Percentiles rank a stretch among this genome's conserved stretches.
Evolutionary conservation across 768 basidiomycete genomes (phyloP).

Genomic region (Coprinopsis marcescibilis): DNA sequence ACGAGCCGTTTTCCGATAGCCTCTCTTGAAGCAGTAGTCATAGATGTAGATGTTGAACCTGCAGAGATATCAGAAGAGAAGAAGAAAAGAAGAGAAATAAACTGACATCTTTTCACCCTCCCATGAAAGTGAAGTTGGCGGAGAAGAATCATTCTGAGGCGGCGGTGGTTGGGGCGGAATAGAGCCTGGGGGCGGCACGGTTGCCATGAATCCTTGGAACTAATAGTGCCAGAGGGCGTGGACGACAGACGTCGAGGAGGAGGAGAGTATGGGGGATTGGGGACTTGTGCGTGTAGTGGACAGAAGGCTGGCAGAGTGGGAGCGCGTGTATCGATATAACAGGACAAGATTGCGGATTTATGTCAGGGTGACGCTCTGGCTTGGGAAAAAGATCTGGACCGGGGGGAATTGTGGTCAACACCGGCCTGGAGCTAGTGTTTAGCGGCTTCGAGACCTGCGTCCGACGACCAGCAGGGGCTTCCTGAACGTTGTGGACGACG

Average conservation of each 20-base stretch:
- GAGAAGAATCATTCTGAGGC: constrained; percentile 17
- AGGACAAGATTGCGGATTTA: constrained; percentile 14
- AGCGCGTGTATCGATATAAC: constrained; percentile 12
- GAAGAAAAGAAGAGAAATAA: constrained; percentile 9
- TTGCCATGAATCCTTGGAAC: constrained; percentile 20
- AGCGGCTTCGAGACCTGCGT: not conserved
- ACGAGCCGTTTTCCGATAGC: constrained; percentile 65
- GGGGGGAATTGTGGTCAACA: not conserved
- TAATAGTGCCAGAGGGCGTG: not conserved
- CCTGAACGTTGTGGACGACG: constrained; percentile 8
- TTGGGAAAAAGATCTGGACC: constrained; percentile 13
- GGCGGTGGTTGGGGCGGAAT: constrained; percentile 19
- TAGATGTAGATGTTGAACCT: constrained; percentile 91
- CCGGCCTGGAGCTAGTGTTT: not conserved
- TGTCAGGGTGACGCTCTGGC: constrained; percentile 7
- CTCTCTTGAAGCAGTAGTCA: constrained; percentile 80
- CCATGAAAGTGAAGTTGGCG: constrained; percentile 47
- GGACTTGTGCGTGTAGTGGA: constrained; percentile 2
- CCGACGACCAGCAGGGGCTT: not conserved
- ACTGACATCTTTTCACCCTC: constrained; percentile 82
- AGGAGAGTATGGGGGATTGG: constrained; percentile 5
- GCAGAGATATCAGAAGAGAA: constrained; percentile 10
- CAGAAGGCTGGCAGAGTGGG: constrained; percentile 6
- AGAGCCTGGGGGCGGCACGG: constrained; percentile 22
- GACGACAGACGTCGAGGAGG: not conserved